These are phyloP conservation scores for Vinca major DNA, from an alignment of 305 asterid species.

Conservation along the genomic window DNA sequence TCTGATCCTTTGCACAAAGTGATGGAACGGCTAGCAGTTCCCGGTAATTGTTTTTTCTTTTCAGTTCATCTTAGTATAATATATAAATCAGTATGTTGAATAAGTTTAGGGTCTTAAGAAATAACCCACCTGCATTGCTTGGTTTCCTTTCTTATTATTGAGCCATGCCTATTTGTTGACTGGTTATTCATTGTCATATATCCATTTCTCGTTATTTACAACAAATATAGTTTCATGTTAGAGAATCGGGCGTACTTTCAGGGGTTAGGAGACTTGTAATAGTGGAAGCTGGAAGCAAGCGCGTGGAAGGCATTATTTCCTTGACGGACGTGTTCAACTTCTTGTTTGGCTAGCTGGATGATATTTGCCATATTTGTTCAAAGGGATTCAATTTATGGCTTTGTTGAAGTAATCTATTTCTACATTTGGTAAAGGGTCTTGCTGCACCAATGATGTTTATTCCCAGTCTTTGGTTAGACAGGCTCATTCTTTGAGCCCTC, in stretches of 20 bases:
- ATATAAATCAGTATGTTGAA: too few species aligned
- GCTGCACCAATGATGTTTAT: conserved; percentile 13
- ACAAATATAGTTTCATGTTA: background rate
- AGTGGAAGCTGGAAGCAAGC: conserved; percentile 69
- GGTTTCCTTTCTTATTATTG: background rate
- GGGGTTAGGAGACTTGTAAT: conserved; percentile 59
- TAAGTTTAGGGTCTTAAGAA: background rate
- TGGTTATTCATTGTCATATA: background rate
- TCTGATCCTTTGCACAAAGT: conserved; percentile 60
- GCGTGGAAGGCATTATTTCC: conserved; percentile 57
- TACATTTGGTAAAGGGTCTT: conserved; percentile 14
- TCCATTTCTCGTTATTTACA: background rate
- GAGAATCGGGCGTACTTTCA: conserved; percentile 21
- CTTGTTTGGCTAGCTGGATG: conserved; percentile 40
- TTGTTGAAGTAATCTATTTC: background rate
- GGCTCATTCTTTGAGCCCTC: conserved; percentile 21
- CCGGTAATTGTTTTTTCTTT: conserved; percentile 30
- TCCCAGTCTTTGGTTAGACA: conserved; percentile 11
- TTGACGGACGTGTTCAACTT: conserved; percentile 50
- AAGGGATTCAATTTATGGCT: conserved; percentile 18
- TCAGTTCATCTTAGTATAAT: background rate
- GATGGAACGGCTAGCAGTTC: conserved; percentile 55
- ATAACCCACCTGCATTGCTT: background rate
- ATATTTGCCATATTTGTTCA: conserved; percentile 3
- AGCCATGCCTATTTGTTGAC: background rate